phyloP scores from a whole-genome alignment of 1,284 basidiomycete species.

The Exobasidium cylindrosporum region DNA sequence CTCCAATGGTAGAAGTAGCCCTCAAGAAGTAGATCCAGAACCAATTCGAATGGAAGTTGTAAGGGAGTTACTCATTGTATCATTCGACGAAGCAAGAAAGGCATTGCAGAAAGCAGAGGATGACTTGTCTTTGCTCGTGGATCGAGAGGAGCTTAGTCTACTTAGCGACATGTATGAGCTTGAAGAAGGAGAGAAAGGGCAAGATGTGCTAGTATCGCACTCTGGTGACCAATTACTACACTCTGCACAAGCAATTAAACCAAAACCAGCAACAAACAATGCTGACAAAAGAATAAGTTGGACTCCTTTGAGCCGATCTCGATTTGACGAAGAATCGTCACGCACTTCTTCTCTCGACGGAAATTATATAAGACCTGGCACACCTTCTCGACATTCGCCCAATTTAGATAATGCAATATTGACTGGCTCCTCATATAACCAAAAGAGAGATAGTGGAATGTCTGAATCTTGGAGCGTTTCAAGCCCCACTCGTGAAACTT shows the following conservation, averaged over 20 bases:
- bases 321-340: constrained; percentile 25
- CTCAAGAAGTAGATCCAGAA: constrained; percentile 1
- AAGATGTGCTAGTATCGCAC: too few species aligned
- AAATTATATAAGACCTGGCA: constrained; percentile 18
- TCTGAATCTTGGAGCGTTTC: not conserved
- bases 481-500: not conserved
- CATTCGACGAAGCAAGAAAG: constrained; percentile 20
- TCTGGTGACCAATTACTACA: not conserved
- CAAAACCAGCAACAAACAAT: not conserved
- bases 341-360: constrained; percentile 36
- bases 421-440: not conserved
- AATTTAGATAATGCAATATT: not conserved
- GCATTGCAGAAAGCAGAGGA: constrained; percentile 19
- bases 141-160: constrained; percentile 33
- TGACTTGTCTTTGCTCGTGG: constrained; percentile 23
- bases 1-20: not conserved
- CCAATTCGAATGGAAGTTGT: constrained; percentile 13
- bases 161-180: constrained; percentile 41
- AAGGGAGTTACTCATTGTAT: constrained; percentile 11
- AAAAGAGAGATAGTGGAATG: not conserved
- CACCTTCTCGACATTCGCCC: not conserved
- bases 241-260: not conserved
- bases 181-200: constrained; percentile 7
- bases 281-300: not conserved
- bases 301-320: constrained; percentile 8